Base-by-base conservation (phyloP, 2,329 filamentous ascomycete genomes). In the Aspergillus fructus region DNA sequence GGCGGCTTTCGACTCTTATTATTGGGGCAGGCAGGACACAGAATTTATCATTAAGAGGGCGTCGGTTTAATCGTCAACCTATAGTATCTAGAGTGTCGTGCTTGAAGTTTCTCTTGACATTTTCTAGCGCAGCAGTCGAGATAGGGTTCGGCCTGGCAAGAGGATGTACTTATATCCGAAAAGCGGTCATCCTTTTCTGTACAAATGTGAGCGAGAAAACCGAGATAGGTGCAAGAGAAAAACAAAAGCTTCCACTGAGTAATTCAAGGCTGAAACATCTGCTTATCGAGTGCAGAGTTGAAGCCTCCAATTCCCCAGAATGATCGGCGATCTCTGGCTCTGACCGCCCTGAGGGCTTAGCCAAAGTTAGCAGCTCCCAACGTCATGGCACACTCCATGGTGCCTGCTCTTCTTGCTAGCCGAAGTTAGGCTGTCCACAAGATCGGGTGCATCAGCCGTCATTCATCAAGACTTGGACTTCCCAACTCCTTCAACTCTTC, bases 331-430 rank as follows among this genome's bases (percentile, higher is more conserved):
- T 56, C 12, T 37, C 34, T 5, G 15, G 34, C 33, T 21, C 51
- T 58, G 56, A 58, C 56, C 56, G 56, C 56, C 56, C 47, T 58
- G 52, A 50, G 43, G 43, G 48, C 49, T 41, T 37, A 53, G 52
- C 39, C 39, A 53, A 27, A 33, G 43, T 49, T 30, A 37, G 23
- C 27, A 47, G 30, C 23, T 27, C 39, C 23, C 48, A 39, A 57
- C 49, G 58, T 56, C 55, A 57, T 56, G 45, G 27, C 27, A n/a
- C 23, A 34, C 15, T 21, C 24, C 40, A 23, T 21, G 21, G 24
- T 21, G 17, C 50, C 42, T 43, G 17, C 21, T 37, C 21, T 46
- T 42, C 42, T 15, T 30, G 27, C 45, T 55, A 55, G 47, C 46
- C 46, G 30, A 43, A 48, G 30, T 46, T 58, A 34, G 41, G 7